Evolutionary conservation across 495 filamentous ascomycete species (phyloP).

Genomic region (Evansstolkia leycettana): DNA sequence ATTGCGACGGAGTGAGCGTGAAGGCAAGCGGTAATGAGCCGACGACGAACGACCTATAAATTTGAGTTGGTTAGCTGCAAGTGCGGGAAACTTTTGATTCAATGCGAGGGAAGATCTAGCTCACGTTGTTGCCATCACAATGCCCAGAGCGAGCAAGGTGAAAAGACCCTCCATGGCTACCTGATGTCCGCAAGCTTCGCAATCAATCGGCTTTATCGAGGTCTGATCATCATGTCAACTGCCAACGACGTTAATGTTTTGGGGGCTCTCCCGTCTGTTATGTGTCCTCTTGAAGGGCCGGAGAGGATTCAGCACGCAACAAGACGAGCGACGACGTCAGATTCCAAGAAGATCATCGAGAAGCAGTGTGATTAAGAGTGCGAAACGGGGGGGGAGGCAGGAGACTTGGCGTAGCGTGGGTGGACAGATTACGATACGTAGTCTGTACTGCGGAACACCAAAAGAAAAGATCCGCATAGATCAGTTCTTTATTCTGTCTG

Average conservation of each 20-base stretch:
- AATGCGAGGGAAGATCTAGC: conserved; percentile 13
- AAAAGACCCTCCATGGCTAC: conserved; percentile 65
- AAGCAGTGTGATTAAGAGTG: too few species aligned
- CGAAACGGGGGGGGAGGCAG: too few species aligned
- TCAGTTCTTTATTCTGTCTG: too few species aligned
- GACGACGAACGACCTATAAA: conserved; percentile 77
- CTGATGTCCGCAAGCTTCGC: conserved; percentile 15
- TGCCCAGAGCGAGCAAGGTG: conserved; percentile 71
- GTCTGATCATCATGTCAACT: conserved; percentile 6
- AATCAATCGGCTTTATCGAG: conserved; percentile 9
- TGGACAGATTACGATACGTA: too few species aligned
- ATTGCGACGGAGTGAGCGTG: conserved; percentile 74
- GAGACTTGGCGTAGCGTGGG: too few species aligned
- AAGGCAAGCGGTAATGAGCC: conserved; percentile 88
- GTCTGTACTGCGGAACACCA: too few species aligned
- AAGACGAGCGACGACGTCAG: too few species aligned
- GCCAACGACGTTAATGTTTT: background rate
- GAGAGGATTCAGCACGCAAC: too few species aligned
- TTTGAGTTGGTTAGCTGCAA: conserved; percentile 11
- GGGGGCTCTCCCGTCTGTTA: too few species aligned
- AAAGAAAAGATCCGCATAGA: too few species aligned
- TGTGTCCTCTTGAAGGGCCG: too few species aligned
- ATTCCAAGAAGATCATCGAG: too few species aligned
- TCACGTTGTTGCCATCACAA: conserved; percentile 92
- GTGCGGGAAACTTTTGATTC: background rate